Evolutionary conservation across 805 yeast genomes (phyloP).

Genomic region (Saccharomyces jurei): DNA sequence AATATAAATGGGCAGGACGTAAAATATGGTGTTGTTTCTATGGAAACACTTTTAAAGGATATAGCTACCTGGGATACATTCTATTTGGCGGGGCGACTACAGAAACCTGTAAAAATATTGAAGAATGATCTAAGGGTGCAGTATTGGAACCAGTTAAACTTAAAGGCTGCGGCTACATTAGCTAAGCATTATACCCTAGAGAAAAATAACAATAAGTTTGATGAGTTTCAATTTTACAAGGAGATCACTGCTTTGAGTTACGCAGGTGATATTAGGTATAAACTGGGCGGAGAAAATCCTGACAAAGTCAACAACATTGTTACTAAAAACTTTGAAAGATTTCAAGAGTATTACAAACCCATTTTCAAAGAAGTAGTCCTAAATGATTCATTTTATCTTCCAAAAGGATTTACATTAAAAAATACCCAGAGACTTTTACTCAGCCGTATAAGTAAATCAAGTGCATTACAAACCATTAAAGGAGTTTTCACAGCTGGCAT

Average conservation of each 20-base stretch:
- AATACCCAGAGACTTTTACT: slow-evolving; percentile 34
- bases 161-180: slow-evolving; percentile 68
- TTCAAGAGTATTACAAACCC: slow-evolving; percentile 70
- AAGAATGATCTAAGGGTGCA: slow-evolving; percentile 56
- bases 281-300: slow-evolving; percentile 86
- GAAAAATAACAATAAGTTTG: slow-evolving; percentile 34
- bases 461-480: slow-evolving; percentile 66
- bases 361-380: slow-evolving; percentile 32
- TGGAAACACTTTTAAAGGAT: slow-evolving; percentile 54
- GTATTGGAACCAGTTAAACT: slow-evolving; percentile 65
- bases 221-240: slow-evolving; percentile 61
- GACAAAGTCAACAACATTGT: slow-evolving; percentile 83
- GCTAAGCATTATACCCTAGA: slow-evolving; percentile 33
- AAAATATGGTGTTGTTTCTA: slow-evolving; percentile 81
- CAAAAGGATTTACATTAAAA: slow-evolving; percentile 34
- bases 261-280: slow-evolving; percentile 82
- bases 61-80: slow-evolving; percentile 77
- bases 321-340: slow-evolving; percentile 57
- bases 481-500: slow-evolving; percentile 87
- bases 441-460: slow-evolving; percentile 58
- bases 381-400: slow-evolving; percentile 29
- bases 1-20: slow-evolving; percentile 50
- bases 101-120: slow-evolving; percentile 80
- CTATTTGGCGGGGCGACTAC: slow-evolving; percentile 86
- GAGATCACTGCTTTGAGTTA: slow-evolving; percentile 77